phyloP scores from a whole-genome alignment of 2,329 filamentous ascomycete genomes.

The Trichoderma aggressivum region DNA sequence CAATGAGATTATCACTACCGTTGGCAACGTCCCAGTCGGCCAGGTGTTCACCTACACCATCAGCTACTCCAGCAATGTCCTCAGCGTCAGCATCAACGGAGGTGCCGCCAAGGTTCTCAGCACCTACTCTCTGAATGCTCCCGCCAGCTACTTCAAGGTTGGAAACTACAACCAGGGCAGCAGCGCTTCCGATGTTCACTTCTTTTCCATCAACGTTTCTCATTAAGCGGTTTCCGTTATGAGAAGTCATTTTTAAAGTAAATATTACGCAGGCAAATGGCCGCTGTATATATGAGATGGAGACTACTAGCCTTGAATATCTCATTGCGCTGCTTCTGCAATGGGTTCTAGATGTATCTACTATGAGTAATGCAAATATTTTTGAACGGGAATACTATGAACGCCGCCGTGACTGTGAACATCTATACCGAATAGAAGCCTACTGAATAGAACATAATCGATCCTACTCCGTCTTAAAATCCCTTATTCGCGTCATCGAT shows the following conservation, averaged over 20 bases:
- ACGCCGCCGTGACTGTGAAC: not conserved
- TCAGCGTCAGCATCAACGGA: constrained; percentile 34
- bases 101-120: constrained; percentile 25
- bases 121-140: constrained; percentile 30
- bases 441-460: not conserved
- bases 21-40: constrained; percentile 36
- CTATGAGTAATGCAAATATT: not conserved
- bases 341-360: not conserved
- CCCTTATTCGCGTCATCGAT: not conserved
- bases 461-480: not conserved
- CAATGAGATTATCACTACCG: constrained; percentile 30
- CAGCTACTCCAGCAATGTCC: constrained; percentile 33
- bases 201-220: constrained; percentile 23
- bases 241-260: not conserved
- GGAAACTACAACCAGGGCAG: constrained; percentile 38
- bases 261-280: not conserved
- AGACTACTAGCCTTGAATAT: not conserved
- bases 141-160: constrained; percentile 38
- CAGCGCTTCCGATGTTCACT: constrained; percentile 27
- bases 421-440: no score
- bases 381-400: not conserved
- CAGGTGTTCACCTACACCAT: constrained; percentile 38
- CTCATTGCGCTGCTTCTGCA: not conserved
- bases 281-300: not conserved
- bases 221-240: constrained; percentile 26